Evolutionary conservation across 2,329 filamentous ascomycete species (phyloP).

Genomic region (Acarospora socialis): DNA sequence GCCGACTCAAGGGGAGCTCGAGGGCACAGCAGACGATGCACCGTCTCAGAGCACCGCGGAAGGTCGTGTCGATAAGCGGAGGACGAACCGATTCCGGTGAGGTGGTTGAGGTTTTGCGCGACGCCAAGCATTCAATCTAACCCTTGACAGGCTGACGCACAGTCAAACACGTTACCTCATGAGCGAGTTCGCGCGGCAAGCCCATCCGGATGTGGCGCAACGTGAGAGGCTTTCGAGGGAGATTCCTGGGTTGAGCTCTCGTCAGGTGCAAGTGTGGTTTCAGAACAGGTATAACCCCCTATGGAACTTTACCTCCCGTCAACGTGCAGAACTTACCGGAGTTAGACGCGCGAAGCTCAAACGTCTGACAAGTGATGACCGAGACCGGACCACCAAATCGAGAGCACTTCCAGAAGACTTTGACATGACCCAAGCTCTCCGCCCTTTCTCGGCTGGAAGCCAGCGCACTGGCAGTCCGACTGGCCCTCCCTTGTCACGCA

Average conservation of each 20-base stretch:
- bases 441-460: conserved; percentile 39
- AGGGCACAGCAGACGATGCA: too few relatives aligned
- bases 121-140: conserved; percentile 2
- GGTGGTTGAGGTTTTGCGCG: too few relatives aligned
- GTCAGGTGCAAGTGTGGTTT: conserved; percentile 97
- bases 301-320: conserved; percentile 10
- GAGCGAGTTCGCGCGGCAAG: conserved; percentile 92
- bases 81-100: conserved; percentile 67
- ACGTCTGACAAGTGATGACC: conserved; percentile 45
- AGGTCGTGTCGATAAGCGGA: conserved; percentile 38
- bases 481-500: conserved; percentile 30
- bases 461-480: conserved; percentile 18
- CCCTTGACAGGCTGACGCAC: conserved; percentile 60
- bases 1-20: too few relatives aligned
- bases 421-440: conserved; percentile 45
- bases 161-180: conserved; percentile 95
- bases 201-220: conserved; percentile 84
- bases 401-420: conserved; percentile 45
- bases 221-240: conserved; percentile 74
- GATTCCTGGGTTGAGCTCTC: conserved; percentile 79
- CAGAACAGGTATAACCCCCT: conserved; percentile 66
- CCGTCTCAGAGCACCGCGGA: conserved; percentile 37
- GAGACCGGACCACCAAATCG: conserved; percentile 46
- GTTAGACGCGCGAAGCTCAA: conserved; percentile 46
- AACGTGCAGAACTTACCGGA: background rate